Evolutionary conservation across 345 rosid species (phyloP).

Genomic region (Eucalyptus polybractea): DNA sequence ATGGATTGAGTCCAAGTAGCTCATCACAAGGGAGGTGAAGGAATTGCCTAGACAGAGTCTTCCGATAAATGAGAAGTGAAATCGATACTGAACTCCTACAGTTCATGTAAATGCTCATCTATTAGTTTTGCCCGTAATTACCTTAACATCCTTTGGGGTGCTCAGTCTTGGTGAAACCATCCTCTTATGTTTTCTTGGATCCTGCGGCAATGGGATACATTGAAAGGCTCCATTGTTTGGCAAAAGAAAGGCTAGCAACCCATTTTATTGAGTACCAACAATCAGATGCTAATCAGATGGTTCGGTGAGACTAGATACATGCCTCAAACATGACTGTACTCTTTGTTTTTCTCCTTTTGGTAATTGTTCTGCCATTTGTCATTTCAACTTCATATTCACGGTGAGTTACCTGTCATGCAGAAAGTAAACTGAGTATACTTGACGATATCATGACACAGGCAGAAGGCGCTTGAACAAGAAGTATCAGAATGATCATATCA

Average conservation of each 20-base stretch:
- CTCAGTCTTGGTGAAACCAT: conserved; percentile 33
- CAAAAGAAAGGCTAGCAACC: not conserved
- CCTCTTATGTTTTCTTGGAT: conserved; percentile 41
- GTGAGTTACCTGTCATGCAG: conserved; percentile 39
- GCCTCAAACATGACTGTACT: conserved; percentile 78
- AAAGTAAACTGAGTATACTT: not conserved
- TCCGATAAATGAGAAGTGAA: not conserved
- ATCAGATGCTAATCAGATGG: not conserved
- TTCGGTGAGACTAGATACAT: not conserved
- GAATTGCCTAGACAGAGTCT: not conserved
- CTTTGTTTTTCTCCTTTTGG: conserved; percentile 59
- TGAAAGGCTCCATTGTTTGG: not conserved
- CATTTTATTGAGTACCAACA: not conserved
- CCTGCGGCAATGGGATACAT: conserved; percentile 21
- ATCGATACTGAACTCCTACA: not conserved
- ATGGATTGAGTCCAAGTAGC: not conserved
- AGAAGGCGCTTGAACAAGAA: not conserved
- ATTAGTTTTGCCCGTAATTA: not conserved
- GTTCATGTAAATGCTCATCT: not conserved
- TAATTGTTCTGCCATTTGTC: conserved; percentile 42
- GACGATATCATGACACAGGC: not conserved
- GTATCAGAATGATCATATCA: not conserved
- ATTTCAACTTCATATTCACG: conserved; percentile 73
- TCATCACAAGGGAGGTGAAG: not conserved
- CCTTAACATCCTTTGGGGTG: conserved; percentile 15